Percentiles rank a stretch among this genome's conserved stretches.
These are phyloP conservation scores for Pneumocystis canis DNA, from an alignment of 1,139 yeast species.

Conservation along the genomic window DNA sequence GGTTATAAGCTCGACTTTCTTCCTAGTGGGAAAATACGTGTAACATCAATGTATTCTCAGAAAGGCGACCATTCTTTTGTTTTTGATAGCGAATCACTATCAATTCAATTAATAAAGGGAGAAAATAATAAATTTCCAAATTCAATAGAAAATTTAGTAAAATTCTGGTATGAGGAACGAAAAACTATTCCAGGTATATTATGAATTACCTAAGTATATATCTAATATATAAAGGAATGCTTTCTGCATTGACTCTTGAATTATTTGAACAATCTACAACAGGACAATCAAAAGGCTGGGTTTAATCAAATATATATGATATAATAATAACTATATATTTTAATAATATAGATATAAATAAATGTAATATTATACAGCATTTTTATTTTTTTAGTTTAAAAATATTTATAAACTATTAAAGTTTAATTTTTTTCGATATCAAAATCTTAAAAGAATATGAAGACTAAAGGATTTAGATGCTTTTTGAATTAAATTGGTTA, in stretches of 20 bases:
- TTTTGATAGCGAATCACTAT: conserved; percentile 25
- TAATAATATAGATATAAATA: background rate
- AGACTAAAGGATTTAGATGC: background rate
- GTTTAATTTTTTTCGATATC: background rate
- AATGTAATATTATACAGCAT: background rate
- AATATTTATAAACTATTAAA: background rate
- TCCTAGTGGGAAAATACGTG: conserved; percentile 50
- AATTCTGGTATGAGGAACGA: conserved; percentile 54
- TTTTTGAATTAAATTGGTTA: background rate
- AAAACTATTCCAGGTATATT: conserved; percentile 51
- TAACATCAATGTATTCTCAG: conserved; percentile 41
- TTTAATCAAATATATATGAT: background rate
- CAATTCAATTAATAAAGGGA: conserved; percentile 21
- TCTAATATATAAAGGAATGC: conserved; percentile 25
- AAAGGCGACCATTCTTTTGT: conserved; percentile 25
- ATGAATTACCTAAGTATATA: background rate
- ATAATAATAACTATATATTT: background rate
- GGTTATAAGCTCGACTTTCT: conserved; percentile 66
- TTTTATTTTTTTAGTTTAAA: background rate
- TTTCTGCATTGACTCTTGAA: conserved; percentile 60
- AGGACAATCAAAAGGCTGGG: conserved; percentile 1
- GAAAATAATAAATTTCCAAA: conserved; percentile 25
- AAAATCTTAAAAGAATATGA: background rate
- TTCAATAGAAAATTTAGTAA: conserved; percentile 43
- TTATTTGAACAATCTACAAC: conserved; percentile 34